phyloP scores from a whole-genome alignment of 352 stramenopile genomes.

The Blastocystis hominis region DNA sequence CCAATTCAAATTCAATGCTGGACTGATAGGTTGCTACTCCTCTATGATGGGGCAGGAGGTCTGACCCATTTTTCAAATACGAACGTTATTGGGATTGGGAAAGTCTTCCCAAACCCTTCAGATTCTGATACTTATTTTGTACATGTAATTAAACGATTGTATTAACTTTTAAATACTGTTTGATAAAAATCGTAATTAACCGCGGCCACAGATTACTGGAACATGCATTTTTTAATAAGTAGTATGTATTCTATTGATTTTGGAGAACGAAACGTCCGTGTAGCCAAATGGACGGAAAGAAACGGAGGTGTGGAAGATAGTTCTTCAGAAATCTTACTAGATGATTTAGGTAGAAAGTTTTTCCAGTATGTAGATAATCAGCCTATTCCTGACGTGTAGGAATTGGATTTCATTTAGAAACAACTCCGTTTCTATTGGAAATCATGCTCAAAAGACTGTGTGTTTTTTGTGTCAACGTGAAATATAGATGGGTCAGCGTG shows the following conservation, averaged over 20 bases:
- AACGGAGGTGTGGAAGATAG: neutral
- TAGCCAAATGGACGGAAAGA: neutral
- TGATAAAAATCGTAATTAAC: neutral
- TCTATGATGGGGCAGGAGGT: too few relatives aligned
- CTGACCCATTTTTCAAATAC: neutral
- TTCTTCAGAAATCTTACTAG: neutral
- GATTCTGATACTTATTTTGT: neutral
- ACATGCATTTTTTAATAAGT: neutral
- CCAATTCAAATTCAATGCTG: too few relatives aligned
- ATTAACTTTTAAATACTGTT: neutral
- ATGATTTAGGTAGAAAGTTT: neutral
- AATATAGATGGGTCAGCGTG: neutral
- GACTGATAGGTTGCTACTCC: too few relatives aligned
- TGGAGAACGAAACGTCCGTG: neutral
- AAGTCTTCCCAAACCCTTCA: neutral
- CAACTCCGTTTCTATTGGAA: neutral
- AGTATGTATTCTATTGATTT: slow-evolving; percentile 9
- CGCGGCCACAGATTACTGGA: neutral
- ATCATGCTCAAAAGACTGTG: neutral
- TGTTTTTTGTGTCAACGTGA: neutral
- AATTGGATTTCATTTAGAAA: neutral
- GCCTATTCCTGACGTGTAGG: neutral
- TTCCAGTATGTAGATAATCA: too few relatives aligned
- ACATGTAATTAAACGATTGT: neutral
- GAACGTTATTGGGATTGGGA: neutral